Evolutionary conservation across 352 stramenopile genomes (phyloP), one percentile per base, ranked within the genome.

Genomic region (Globisporangium yorkense): DNA sequence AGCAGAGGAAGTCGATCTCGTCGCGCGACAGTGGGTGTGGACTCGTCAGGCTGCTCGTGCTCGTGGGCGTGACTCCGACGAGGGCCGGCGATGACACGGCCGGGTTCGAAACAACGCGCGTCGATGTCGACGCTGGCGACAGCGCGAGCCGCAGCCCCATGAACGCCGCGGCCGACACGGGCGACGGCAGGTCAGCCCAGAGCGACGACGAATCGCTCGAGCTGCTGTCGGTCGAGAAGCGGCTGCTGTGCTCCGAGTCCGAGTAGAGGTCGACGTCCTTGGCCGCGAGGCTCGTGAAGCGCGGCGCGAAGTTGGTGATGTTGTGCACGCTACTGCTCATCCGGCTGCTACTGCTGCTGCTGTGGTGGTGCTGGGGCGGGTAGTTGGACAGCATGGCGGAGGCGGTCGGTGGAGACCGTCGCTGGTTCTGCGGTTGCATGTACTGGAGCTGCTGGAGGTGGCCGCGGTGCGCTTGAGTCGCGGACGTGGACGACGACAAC

Each of bases 1-100:
- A 85, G 67, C 83, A 92, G 53, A 94, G 57, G 61, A 94, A 94
- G 68, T 90, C 84, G 58, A 94, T 87, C 63, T 94, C 84, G 66
- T 94, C 84, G 59, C 80, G 74, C 51, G 84, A 92, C 33, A 94
- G 70, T 50, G 73, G 77, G 40, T 71, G 74, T 27, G 77, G 72
- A 54, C 18, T 35, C 43, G 46, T 52, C 31, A 45, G 33, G 24
- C 9, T 43, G 27, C 37, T 21, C 16, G 43, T 53, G 15, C 40
- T 27, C 15, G 48, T 68, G 6, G 53, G 56, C 44, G 51, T 48
- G 41, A 65, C 16, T 16, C 60, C 37, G 43, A 41, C 37, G 13
- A 43, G 37, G 4, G 37, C 5, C 37, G 37, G 37, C 37, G 37
- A 43, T 12, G 37, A 13, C 37, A 43, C 37, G 12, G 37, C 3